These are phyloP conservation scores for Sporodiniella umbellata DNA, from an alignment of 371 early-diverging fungal species.

Conservation along the genomic window DNA sequence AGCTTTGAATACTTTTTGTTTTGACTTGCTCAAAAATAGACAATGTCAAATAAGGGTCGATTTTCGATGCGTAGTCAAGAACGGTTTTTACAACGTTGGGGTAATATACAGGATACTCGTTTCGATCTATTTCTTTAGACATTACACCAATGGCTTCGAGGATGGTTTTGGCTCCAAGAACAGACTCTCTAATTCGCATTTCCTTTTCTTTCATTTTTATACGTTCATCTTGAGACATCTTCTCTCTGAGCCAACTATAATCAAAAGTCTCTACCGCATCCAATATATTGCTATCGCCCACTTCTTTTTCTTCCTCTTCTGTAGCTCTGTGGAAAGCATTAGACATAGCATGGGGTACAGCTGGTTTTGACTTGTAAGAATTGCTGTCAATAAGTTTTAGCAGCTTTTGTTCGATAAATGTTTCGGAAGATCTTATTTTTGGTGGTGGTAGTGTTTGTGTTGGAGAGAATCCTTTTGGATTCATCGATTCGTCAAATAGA, in stretches of 20 bases:
- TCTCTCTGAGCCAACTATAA: not conserved
- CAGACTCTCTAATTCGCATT: constrained; percentile 3
- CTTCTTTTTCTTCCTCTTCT: not conserved
- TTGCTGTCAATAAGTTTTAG: constrained; percentile 19
- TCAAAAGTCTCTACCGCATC: constrained; percentile 2
- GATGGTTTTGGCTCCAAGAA: constrained; percentile 4
- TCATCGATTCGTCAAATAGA: constrained; percentile 2
- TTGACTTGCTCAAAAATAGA: constrained; percentile 47
- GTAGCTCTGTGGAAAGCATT: constrained; percentile 9
- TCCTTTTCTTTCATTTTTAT: constrained; percentile 10
- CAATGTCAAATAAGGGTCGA: constrained; percentile 45
- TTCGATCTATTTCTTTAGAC: constrained; percentile 7
- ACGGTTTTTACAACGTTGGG: constrained; percentile 23
- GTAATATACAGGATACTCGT: constrained; percentile 31
- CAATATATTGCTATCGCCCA: not conserved
- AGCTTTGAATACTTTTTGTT: constrained; percentile 29
- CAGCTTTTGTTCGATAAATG: constrained; percentile 26
- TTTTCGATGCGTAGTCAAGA: constrained; percentile 28
- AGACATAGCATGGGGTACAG: constrained; percentile 18
- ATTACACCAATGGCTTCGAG: constrained; percentile 9
- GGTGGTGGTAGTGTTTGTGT: not conserved
- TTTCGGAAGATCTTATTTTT: not conserved
- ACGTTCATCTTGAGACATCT: constrained; percentile 2
- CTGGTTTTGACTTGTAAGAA: constrained; percentile 17
- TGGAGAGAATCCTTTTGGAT: not conserved